Conservation (phyloP, 768 basidiomycete genomes). For the Ramaria sp. region DNA sequence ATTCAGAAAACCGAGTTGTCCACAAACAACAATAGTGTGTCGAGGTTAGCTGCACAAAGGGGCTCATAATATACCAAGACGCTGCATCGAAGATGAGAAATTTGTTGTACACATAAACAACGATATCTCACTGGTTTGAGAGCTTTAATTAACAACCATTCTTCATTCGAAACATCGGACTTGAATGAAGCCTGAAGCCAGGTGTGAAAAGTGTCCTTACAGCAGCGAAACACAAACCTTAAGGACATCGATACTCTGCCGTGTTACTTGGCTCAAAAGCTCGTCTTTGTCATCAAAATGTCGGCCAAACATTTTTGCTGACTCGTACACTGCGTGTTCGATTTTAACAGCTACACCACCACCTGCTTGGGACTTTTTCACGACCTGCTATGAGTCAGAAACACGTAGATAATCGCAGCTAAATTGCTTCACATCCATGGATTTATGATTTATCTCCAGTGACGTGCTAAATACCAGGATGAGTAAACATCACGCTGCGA, state of each 20-base stretch:
- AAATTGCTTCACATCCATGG: slow-evolving; percentile 53
- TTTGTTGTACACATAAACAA: too few species aligned
- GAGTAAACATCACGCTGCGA: slow-evolving; percentile 2
- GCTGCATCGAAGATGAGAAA: not conserved
- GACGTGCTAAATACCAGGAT: slow-evolving; percentile 54
- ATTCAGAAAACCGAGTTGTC: not conserved
- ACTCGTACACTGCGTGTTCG: slow-evolving; percentile 93
- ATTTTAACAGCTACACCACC: slow-evolving; percentile 98
- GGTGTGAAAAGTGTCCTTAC: not conserved
- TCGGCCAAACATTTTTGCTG: slow-evolving; percentile 89
- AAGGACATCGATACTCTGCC: slow-evolving; percentile 90
- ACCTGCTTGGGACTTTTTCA: slow-evolving; percentile 92
- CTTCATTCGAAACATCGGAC: slow-evolving; percentile 78
- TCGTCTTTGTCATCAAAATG: slow-evolving; percentile 98
- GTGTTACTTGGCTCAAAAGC: slow-evolving; percentile 77
- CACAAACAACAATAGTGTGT: not conserved
- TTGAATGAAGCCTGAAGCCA: slow-evolving; percentile 64
- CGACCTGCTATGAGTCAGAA: slow-evolving; percentile 36
- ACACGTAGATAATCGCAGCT: not conserved
- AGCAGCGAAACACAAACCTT: slow-evolving; percentile 45
- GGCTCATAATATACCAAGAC: not conserved
- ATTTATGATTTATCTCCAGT: slow-evolving; percentile 94
- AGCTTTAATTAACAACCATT: slow-evolving; percentile 87
- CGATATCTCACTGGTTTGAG: slow-evolving; percentile 62
- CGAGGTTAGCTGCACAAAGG: not conserved